Base-by-base conservation (phyloP, 495 filamentous ascomycete species). In the Pyronema omphalodes region DNA sequence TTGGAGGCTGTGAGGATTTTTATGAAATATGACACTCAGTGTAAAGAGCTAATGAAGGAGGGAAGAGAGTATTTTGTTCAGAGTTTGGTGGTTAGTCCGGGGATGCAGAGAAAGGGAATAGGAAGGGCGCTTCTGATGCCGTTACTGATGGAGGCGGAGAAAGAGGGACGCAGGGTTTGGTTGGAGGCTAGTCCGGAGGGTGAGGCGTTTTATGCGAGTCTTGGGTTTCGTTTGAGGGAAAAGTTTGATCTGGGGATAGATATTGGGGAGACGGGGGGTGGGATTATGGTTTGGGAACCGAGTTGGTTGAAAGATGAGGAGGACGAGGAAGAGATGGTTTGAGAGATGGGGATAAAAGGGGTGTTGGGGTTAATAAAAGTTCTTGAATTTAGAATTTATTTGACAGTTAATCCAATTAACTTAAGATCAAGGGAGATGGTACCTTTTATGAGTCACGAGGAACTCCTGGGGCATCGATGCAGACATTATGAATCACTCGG, bases 171-270 rank as follows among this genome's bases (percentile, higher is more conserved):
- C 9, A 12, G 51, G 7, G 47, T 55, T 4, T 33, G 34, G 4
- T 33, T 60, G 40, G 58, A 53, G 19, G 58, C 55, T 1, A 58
- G 55, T 34, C 40, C 43, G 1, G 12, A 53, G 40, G 58, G 58
- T 0, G 55, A 53, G 51, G 34, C 18, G 12, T 19, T 60, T 36
- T 60, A 60, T 55, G 1, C 48, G 14, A 35, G 54, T 23, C 65
- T 70, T 64, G 69, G 73, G 63, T 75, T 52, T 43, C 5, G 3
- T 7, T 37, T 52, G 50, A 40, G 8, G 50, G 14, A 19, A n/a
- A 18, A 14, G 50, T 52, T 52, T 52, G 12, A 18, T 1, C 2
- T 40, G 8, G 1, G 18, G 11, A 33, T 50, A 11, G 47, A 50
- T 4, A 37, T 35, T 8, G 48, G 35, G 48, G 48, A 51, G 48